Base-by-base conservation (phyloP, 2,329 filamentous ascomycete species). In the Talaromyces atroroseus region DNA sequence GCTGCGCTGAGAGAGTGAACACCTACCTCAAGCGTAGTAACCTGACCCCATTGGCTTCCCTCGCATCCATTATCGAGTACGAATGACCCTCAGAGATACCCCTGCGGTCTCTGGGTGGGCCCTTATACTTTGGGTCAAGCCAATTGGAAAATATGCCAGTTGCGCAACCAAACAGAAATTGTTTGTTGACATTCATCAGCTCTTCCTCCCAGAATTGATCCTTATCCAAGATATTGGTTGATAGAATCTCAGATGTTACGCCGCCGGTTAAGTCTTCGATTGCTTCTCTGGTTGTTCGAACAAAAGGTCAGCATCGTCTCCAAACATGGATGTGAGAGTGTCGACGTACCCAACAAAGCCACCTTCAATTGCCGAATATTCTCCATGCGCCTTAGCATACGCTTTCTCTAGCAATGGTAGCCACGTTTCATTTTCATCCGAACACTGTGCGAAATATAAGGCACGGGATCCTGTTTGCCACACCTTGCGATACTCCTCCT, bases 141-240 rank as follows among this genome's bases (percentile, higher is more conserved):
- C 74, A 76, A 53, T 74, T 73, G n/a, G 74, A 72, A 53, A 74
- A 77, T 8, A 75, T 60, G 0, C 76, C 74, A 11, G 75, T 80
- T 50, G 68, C 75, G 60, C 72, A 81, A 52, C 70, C 74, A 64
- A 74, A 80, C 26, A 74, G 68, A 64, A 94, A 95, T 51, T 90
- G 86, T 54, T 90, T 75, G 67, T 95, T 94, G 57, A 91, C 89
- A 60, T 87, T 85, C 71, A 86, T 82, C 23, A 95, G 80, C 67
- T 94, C 88, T 38, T 92, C 84, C 1, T 80, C 82, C 91, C 90
- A 95, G 68, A 95, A 95, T 21, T 83, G 81, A 51, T 95, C 86
- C 58, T 87, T 87, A 66, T 94, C 73, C 11, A 80, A 67, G 49
- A 78, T 77, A 53, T 78, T 76, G 36, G 70, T 74, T 1, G 74